These are phyloP conservation scores for Pythium volutum DNA, from an alignment of 352 stramenopile species.

Conservation along the genomic window DNA sequence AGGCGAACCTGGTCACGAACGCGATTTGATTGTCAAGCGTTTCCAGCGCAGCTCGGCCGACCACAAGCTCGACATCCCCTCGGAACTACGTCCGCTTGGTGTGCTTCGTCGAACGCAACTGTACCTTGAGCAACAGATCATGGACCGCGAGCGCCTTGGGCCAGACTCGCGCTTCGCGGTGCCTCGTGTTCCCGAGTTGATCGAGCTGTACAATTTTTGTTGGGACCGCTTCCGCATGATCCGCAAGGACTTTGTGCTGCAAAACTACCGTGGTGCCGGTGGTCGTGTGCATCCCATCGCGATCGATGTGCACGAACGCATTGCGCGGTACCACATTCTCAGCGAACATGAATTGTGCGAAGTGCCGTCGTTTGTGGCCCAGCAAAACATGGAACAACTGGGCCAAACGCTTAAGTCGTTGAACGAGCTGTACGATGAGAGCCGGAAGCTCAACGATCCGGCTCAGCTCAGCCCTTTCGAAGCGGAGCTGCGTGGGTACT, in stretches of 20 bases:
- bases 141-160: constrained; percentile 70
- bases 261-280: constrained; percentile 94
- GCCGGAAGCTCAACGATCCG: constrained; percentile 53
- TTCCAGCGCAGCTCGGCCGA: constrained; percentile 86
- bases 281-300: constrained; percentile 91
- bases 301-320: constrained; percentile 93
- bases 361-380: constrained; percentile 73
- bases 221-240: constrained; percentile 96
- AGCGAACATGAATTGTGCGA: constrained; percentile 93
- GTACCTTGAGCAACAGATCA: constrained; percentile 85
- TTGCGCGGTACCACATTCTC: constrained; percentile 94
- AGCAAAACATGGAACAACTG: constrained; percentile 90
- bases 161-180: constrained; percentile 67
- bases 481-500: constrained; percentile 81
- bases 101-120: constrained; percentile 77
- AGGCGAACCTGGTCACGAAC: constrained; percentile 46
- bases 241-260: constrained; percentile 95
- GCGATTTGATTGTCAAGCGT: constrained; percentile 81
- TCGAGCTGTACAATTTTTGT: constrained; percentile 96
- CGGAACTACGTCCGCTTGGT: constrained; percentile 72
- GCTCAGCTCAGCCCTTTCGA: constrained; percentile 78
- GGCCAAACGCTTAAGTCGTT: constrained; percentile 86
- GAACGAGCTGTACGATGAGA: constrained; percentile 88
- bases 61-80: constrained; percentile 82
- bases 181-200: constrained; percentile 64